phyloP scores from a whole-genome alignment of 768 basidiomycete species.

The Tylopilus cervinicoccineus region DNA sequence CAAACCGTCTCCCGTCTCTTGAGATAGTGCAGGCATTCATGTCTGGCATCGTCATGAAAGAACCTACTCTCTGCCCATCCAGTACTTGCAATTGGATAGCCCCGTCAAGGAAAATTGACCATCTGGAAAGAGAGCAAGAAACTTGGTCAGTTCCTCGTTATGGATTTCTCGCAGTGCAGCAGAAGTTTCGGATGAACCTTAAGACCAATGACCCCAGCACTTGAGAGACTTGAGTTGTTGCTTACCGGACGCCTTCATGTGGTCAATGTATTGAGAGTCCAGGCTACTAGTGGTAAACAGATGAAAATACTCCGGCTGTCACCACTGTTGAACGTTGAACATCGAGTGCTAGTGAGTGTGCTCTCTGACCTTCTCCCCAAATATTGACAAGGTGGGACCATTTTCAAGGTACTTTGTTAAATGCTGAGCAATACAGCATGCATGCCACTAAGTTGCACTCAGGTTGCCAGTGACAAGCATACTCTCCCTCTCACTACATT shows the following conservation, averaged over 20 bases:
- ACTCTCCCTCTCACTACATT: no score
- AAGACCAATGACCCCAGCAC: neutral
- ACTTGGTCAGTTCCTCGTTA: neutral
- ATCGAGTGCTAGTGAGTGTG: no score
- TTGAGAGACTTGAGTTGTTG: neutral
- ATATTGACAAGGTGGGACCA: no score
- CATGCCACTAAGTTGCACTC: no score
- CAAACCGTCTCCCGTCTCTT: neutral
- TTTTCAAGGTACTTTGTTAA: no score
- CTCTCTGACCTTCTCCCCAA: no score
- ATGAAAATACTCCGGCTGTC: no score
- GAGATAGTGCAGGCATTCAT: constrained; percentile 1
- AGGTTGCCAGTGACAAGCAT: no score
- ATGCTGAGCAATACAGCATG: no score
- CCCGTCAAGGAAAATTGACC: neutral
- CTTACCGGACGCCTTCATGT: neutral
- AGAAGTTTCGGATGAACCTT: neutral
- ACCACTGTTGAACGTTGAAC: no score
- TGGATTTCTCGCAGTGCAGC: constrained; percentile 3
- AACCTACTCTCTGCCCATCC: constrained; percentile 2
- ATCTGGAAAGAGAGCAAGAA: neutral
- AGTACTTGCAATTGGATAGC: neutral
- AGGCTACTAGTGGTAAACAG: no score
- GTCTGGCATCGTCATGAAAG: neutral
- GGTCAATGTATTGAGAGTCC: no score